phyloP scores from a whole-genome alignment of 371 early-diverging fungal genomes.

The Apophysomyces ossiformis region DNA sequence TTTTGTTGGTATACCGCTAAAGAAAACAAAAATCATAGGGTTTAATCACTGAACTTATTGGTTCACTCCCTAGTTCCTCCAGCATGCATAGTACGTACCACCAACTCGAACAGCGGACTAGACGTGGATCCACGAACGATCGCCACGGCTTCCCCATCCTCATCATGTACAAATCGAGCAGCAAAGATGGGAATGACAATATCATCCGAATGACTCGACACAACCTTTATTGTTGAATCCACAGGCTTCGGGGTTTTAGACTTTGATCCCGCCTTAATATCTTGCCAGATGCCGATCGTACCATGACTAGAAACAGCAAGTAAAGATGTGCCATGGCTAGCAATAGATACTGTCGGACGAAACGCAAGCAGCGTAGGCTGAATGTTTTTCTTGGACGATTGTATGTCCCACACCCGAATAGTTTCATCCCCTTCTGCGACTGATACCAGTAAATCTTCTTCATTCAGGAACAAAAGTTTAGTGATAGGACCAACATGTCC shows the following conservation, averaged over 20 bases:
- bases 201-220: conserved; percentile 32
- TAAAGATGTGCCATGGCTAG: conserved; percentile 50
- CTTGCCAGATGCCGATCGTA: conserved; percentile 58
- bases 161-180: conserved; percentile 43
- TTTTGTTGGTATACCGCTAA: conserved; percentile 13
- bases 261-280: conserved; percentile 28
- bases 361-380: conserved; percentile 27
- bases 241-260: conserved; percentile 24
- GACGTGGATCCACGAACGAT: conserved; percentile 60
- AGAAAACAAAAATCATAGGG: not conserved
- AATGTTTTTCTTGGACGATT: conserved; percentile 31
- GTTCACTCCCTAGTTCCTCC: no score
- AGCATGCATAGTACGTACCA: conserved; percentile 30
- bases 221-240: conserved; percentile 46
- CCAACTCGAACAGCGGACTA: conserved; percentile 65
- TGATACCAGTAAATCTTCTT: conserved; percentile 53
- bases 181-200: conserved; percentile 48
- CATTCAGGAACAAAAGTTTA: conserved; percentile 46
- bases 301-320: conserved; percentile 67
- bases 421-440: conserved; percentile 66
- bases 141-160: conserved; percentile 40
- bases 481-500: conserved; percentile 66
- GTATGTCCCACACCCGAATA: conserved; percentile 65
- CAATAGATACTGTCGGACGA: conserved; percentile 44
- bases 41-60: not conserved